A percentile compares a stretch with the other conserved stretches of the same genome.
phyloP scores from a whole-genome alignment of 2,329 filamentous ascomycete species.

The Diaporthe longicolla region DNA sequence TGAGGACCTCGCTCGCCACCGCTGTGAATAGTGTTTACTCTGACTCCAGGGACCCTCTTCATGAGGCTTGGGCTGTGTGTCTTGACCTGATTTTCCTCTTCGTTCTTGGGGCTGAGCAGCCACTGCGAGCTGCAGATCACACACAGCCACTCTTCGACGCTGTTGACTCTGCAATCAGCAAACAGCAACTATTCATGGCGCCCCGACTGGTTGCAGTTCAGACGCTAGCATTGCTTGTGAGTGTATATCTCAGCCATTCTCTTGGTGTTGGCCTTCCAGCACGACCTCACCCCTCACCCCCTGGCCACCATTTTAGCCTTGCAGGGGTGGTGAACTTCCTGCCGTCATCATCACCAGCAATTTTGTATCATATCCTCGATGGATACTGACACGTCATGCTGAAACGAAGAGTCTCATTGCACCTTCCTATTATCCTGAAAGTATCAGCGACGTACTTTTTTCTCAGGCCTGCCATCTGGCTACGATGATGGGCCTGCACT shows the following conservation, averaged over 20 bases:
- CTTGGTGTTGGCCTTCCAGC: not conserved
- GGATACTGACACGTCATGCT: not conserved
- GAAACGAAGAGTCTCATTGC: not conserved
- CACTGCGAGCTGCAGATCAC: constrained; percentile 5
- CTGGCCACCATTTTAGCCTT: too few relatives aligned
- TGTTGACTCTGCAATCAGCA: constrained; percentile 20
- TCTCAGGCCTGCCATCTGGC: constrained; percentile 14
- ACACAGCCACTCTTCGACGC: constrained; percentile 20
- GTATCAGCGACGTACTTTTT: constrained; percentile 12
- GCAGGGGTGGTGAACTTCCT: too few relatives aligned
- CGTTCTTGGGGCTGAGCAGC: constrained; percentile 21
- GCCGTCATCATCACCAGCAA: not conserved
- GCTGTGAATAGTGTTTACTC: constrained; percentile 6
- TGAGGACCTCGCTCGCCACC: not conserved
- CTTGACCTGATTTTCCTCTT: constrained; percentile 19
- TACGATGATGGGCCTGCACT: constrained; percentile 8
- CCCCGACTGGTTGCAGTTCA: constrained; percentile 7
- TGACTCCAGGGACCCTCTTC: not conserved
- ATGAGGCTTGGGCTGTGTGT: constrained; percentile 14
- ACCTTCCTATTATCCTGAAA: constrained; percentile 6
- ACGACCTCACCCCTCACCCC: too few relatives aligned
- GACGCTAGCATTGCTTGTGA: constrained; percentile 15
- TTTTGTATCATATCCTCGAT: not conserved
- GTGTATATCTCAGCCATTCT: not conserved
- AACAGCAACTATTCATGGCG: constrained; percentile 16